phyloP scores from a whole-genome alignment of 2,329 filamentous ascomycete species.

The Aspergillus cejpii region DNA sequence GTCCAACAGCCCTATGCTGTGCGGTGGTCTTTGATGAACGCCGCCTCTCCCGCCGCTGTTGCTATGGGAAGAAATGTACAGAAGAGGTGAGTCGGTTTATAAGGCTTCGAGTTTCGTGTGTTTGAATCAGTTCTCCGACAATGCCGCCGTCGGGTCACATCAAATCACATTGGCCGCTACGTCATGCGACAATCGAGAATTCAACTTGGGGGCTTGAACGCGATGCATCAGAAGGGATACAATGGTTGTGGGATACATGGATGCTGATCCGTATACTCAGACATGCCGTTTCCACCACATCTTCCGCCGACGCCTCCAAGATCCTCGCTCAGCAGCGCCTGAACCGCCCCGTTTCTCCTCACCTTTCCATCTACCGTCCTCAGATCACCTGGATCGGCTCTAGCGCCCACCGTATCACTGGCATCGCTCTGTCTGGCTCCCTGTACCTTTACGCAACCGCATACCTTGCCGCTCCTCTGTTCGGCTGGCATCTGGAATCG shows the following conservation, averaged over 20 bases:
- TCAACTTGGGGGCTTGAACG: not conserved
- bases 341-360: constrained; percentile 73
- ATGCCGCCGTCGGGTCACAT: not conserved
- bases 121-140: not conserved
- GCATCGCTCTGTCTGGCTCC: constrained; percentile 60
- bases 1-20: constrained; percentile 41
- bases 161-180: constrained; percentile 15
- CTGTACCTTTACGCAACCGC: constrained; percentile 74
- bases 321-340: constrained; percentile 78
- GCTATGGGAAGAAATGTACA: constrained; percentile 40
- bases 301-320: constrained; percentile 31
- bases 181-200: constrained; percentile 18
- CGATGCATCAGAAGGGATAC: not conserved
- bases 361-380: constrained; percentile 77
- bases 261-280: constrained; percentile 18
- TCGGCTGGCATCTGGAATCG: constrained; percentile 65
- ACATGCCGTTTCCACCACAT: constrained; percentile 27
- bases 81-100: constrained; percentile 35
- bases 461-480: constrained; percentile 71
- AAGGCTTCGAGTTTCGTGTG: not conserved
- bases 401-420: constrained; percentile 78
- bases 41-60: constrained; percentile 41
- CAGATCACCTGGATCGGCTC: constrained; percentile 79
- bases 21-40: constrained; percentile 38
- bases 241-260: not conserved